Evolutionary conservation across 2,329 filamentous ascomycete genomes (phyloP).

Genomic region (Fusarium austroafricanum): DNA sequence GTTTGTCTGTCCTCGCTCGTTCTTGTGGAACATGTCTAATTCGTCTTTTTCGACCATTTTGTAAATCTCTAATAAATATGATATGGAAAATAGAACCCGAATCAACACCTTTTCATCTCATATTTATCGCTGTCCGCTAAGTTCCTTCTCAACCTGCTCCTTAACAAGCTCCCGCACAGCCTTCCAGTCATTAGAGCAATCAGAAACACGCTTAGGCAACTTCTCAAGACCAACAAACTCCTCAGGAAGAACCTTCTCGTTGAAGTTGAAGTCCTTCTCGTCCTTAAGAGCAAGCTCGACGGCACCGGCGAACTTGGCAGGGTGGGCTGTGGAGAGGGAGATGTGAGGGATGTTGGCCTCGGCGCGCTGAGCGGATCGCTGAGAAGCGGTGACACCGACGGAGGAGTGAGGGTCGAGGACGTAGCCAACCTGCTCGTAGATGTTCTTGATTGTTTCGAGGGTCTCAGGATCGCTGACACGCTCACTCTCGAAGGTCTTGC

Average conservation of each 20-base stretch:
- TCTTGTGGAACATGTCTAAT: background rate
- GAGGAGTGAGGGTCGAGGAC: constrained; percentile 94
- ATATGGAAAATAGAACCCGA: background rate
- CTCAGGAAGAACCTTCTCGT: constrained; percentile 77
- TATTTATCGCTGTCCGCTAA: constrained; percentile 51
- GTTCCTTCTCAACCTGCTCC: constrained; percentile 75
- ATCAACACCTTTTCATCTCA: constrained; percentile 4
- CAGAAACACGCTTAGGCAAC: constrained; percentile 78
- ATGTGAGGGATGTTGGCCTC: constrained; percentile 74
- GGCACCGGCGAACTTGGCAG: constrained; percentile 90
- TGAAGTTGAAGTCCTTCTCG: constrained; percentile 80
- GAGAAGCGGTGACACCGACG: constrained; percentile 82
- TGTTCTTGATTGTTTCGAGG: constrained; percentile 69
- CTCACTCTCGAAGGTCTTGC: constrained; percentile 84
- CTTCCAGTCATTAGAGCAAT: constrained; percentile 78
- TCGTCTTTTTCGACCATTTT: constrained; percentile 1
- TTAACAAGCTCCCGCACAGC: constrained; percentile 81
- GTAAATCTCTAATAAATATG: constrained; percentile 4
- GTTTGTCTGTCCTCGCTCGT: background rate
- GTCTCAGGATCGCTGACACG: constrained; percentile 75
- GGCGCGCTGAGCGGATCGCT: constrained; percentile 72
- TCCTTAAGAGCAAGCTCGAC: constrained; percentile 82
- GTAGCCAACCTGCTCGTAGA: constrained; percentile 74
- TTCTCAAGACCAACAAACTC: constrained; percentile 85
- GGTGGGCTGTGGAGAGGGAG: constrained; percentile 91